Conservation (phyloP, 2,329 filamentous ascomycete species). For the Biscogniauxia marginata region DNA sequence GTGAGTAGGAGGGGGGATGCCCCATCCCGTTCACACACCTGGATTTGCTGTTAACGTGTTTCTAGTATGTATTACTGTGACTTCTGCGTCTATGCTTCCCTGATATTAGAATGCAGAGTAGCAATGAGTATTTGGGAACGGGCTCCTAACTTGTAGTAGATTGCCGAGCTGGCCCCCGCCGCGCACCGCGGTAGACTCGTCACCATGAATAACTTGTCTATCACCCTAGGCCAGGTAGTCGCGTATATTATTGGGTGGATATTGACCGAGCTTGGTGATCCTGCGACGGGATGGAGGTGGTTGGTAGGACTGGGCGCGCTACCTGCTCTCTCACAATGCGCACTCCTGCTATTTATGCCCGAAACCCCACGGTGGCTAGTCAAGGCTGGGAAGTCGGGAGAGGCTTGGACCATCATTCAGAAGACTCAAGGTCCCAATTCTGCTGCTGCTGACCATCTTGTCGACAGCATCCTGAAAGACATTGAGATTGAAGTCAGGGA, state of each 20-base stretch:
- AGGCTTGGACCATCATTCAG: slow-evolving; percentile 64
- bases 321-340: slow-evolving; percentile 71
- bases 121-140: too few species aligned
- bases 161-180: slow-evolving; percentile 80
- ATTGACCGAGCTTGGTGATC: slow-evolving; percentile 56
- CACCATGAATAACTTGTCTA: slow-evolving; percentile 77
- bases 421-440: slow-evolving; percentile 49
- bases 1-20: not conserved
- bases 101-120: not conserved
- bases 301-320: slow-evolving; percentile 84
- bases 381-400: slow-evolving; percentile 58
- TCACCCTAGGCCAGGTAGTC: slow-evolving; percentile 84
- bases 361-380: slow-evolving; percentile 90
- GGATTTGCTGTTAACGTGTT: not conserved
- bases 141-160: slow-evolving; percentile 33
- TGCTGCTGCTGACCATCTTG: slow-evolving; percentile 45
- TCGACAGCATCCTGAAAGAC: slow-evolving; percentile 60
- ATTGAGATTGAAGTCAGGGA: slow-evolving; percentile 76
- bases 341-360: slow-evolving; percentile 70
- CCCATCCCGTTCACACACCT: not conserved
- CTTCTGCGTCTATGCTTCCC: not conserved
- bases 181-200: slow-evolving; percentile 75
- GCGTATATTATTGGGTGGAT: slow-evolving; percentile 83
- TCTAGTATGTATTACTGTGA: not conserved
- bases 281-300: slow-evolving; percentile 74